Evolutionary conservation across 129 eudicot species (phyloP), one percentile per base, ranked within the genome.

Genomic region (Helichrysum umbraculigerum): DNA sequence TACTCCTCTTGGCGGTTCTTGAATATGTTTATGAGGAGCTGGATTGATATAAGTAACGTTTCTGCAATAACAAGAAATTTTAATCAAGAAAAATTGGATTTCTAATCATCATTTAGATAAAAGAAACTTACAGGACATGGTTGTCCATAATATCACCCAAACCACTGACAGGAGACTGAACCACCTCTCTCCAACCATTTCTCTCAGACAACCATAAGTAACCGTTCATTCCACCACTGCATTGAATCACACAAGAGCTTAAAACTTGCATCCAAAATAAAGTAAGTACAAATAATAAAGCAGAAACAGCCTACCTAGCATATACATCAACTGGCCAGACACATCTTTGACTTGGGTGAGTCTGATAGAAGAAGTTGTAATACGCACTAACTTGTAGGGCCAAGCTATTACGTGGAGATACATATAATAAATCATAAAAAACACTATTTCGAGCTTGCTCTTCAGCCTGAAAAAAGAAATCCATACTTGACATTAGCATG

Each of bases 211-310:
- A 78, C 90, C 93, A 91, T 63, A 95, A 47, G 71, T 54, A 89
- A 69, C 99, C 97, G 70, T 95, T 95, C 99, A 89, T 95, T 76
- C 97, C 96, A 58, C 83, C 90, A 77, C 99, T 95, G 90, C 81
- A 86, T 73, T 37, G 35, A 35, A 52, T 28, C 51, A 39, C 10
- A 7, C 41, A 11, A 50, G 14, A 73, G 42, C 25, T 57, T 47
- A 64, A 21, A 79, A 56, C 61, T 19, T 6, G 59, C 42, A 34
- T 44, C n/a, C 1, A 37, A 25, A 80, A 22, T 1, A 28, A 64
- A 14, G 4, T 6, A 21, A 62, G 37, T 28, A 4, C 16, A 62
- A 60, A 60, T 5, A 44, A 12, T 14, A 41, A 79, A 74, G 39
- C 30, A 35, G 71, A 58, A 73, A 75, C 19, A 78, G 66, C 88